Evolutionary conservation across 345 rosid species (phyloP).

Genomic region (Diplotaxis tenuifolia): DNA sequence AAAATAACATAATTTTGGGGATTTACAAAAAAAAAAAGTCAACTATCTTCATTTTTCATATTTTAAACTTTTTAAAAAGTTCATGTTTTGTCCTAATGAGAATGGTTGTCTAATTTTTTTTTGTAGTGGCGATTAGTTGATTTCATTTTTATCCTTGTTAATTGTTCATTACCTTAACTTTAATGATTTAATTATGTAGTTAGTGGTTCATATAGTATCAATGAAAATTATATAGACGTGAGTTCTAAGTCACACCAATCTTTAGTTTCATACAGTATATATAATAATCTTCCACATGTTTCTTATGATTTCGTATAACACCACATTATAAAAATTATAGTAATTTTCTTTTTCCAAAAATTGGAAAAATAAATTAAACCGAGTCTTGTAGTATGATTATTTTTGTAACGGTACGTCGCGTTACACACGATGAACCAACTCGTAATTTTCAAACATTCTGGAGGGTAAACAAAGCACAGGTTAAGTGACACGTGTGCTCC

Average conservation of each 20-base stretch:
- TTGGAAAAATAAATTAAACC: neutral
- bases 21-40: slow-evolving; percentile 32
- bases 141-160: neutral
- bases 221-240: slow-evolving; percentile 34
- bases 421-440: slow-evolving; percentile 25
- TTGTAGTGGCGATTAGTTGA: neutral
- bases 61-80: neutral
- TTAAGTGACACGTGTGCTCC: too few relatives aligned
- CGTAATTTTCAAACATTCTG: too few relatives aligned
- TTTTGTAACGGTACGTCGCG: slow-evolving; percentile 34
- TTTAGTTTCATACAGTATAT: neutral
- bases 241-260: slow-evolving; percentile 27
- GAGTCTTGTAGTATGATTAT: neutral
- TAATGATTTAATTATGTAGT: neutral
- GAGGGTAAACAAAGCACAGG: too few relatives aligned
- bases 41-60: slow-evolving; percentile 12
- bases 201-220: slow-evolving; percentile 20
- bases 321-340: neutral
- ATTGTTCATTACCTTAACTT: neutral
- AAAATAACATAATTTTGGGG: neutral
- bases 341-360: neutral
- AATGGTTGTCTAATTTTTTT: neutral
- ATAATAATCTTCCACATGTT: neutral
- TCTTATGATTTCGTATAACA: neutral
- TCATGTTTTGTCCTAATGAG: neutral